Conservation (phyloP, 1,139 yeast species). For the Yamadazyma triangularis region DNA sequence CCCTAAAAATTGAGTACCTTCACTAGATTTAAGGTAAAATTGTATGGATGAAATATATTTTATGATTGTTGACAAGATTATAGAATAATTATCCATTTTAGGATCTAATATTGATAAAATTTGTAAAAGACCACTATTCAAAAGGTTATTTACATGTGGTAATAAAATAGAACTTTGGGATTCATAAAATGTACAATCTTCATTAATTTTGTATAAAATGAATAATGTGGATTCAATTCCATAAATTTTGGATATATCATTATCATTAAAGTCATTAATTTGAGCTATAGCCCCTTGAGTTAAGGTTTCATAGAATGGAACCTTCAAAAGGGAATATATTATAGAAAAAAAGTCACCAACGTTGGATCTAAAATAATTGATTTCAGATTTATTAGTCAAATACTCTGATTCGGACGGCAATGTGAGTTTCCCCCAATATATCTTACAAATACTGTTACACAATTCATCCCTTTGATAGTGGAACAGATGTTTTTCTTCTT, state of each 20-base stretch:
- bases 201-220: conserved; percentile 51
- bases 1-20: conserved; percentile 38
- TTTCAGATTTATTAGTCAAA: conserved; percentile 38
- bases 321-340: conserved; percentile 60
- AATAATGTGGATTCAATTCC: conserved; percentile 70
- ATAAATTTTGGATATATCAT: conserved; percentile 2
- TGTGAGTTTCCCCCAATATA: conserved; percentile 62
- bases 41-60: conserved; percentile 51
- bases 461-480: conserved; percentile 28
- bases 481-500: conserved; percentile 17
- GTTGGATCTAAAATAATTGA: conserved; percentile 63
- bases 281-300: conserved; percentile 34
- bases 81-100: background rate
- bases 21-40: conserved; percentile 44
- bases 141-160: conserved; percentile 23
- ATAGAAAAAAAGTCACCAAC: conserved; percentile 74
- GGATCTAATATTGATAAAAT: conserved; percentile 1
- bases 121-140: conserved; percentile 17
- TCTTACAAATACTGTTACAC: conserved; percentile 42
- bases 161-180: conserved; percentile 17
- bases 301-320: conserved; percentile 49
- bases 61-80: conserved; percentile 38
- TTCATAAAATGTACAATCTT: conserved; percentile 45
- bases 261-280: conserved; percentile 8
- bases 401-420: conserved; percentile 12